Base-by-base conservation (phyloP, 2,329 filamentous ascomycete species). In the Colletotrichum truncatum region DNA sequence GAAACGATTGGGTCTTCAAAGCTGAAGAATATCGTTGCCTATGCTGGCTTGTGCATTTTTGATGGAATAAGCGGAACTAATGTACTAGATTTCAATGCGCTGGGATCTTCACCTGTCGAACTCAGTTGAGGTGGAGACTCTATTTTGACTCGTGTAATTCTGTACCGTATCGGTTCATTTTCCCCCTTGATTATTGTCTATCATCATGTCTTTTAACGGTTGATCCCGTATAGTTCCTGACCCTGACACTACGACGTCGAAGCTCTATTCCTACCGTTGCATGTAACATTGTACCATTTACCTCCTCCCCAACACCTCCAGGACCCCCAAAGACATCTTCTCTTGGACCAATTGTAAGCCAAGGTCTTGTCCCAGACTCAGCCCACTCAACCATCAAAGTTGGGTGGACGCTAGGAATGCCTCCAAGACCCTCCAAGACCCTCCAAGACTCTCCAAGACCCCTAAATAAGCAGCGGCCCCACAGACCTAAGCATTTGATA, bases 361-460 rank as follows among this genome's bases (percentile, higher is more conserved):
- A 34, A 30, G 16, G 10, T 18, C 26, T n/a, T n/a, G n/a, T 18
- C n/a, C 16, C 46, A 30, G 12, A 10, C 53, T 58, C 16, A 39
- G 28, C 43, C 43, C 54, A n/a, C 45, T 52, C 60, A 8, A 38
- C n/a, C 38, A 25, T 43, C 45, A 14, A 34, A 8, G 10, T 4
- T 41, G 12, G 30, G 30, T 36, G 25, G n/a, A 11, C 30, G 39
- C 34, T 51, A 43, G 21, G 6, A 12, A 28, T 10, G 12, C 14
- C 36, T 38, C 56, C 61, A 64, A 53, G 55, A 53, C 30, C 25
- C 55, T 26, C 53, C 53, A 56, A 56, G 38, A 45, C 25, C 25
- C 28, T 25, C 53, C 51, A 43, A 54, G 51, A 54, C 21, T 41
- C 34, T 16, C 60, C 61, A 64, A 64, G 56, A 54, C 39, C 32